These are phyloP conservation scores for Cyclotella sp. DNA, from an alignment of 108 stramenopile genomes.

Conservation along the genomic window DNA sequence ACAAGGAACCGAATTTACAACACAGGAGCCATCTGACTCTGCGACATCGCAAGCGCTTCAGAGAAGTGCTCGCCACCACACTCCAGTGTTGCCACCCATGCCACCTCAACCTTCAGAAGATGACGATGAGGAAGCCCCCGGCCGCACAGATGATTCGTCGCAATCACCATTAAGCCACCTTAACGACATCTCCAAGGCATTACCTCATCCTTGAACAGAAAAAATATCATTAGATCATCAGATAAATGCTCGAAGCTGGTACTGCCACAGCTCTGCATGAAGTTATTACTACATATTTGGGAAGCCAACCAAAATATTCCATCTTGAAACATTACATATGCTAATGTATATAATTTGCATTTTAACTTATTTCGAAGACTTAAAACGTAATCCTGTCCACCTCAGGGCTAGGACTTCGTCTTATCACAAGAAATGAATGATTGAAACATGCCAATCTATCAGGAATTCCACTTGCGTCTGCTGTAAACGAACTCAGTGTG, in stretches of 20 bases:
- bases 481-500: too few species aligned
- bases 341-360: slow-evolving; percentile 18
- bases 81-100: slow-evolving; percentile 23
- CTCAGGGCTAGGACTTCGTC: too few species aligned
- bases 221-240: slow-evolving; percentile 1
- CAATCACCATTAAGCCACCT: slow-evolving; percentile 20
- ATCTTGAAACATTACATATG: slow-evolving; percentile 16
- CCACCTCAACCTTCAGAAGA: slow-evolving; percentile 18
- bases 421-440: too few species aligned
- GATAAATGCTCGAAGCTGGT: not conserved
- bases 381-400: too few species aligned
- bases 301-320: not conserved
- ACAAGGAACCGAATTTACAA: not conserved
- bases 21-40: not conserved
- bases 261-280: slow-evolving; percentile 7
- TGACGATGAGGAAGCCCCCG: not conserved
- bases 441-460: too few species aligned
- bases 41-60: not conserved
- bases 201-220: slow-evolving; percentile 18
- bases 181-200: slow-evolving; percentile 12
- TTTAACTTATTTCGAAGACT: not conserved
- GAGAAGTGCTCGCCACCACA: not conserved
- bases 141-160: not conserved
- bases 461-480: too few species aligned
- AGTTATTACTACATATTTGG: not conserved